These are phyloP conservation scores for Medicago ruthenica DNA, from an alignment of 306 rosid genomes.

Conservation along the genomic window DNA sequence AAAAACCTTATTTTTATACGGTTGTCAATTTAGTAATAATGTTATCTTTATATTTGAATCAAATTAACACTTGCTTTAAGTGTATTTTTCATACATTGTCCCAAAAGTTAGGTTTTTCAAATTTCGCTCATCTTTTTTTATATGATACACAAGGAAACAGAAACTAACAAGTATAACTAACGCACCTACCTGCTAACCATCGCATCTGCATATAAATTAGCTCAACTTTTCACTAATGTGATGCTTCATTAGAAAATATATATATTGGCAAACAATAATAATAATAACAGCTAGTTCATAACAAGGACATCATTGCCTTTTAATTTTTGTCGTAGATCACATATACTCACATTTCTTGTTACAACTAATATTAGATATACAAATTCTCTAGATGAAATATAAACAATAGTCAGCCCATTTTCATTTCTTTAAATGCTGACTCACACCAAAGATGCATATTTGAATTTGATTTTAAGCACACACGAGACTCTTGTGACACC, in stretches of 20 bases:
- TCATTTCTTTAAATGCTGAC: conserved; percentile 1
- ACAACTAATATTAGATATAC: neutral
- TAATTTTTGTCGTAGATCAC: neutral
- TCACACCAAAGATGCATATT: neutral
- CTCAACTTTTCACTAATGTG: neutral
- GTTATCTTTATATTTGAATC: too few relatives aligned
- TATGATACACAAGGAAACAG: neutral
- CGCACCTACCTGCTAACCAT: neutral
- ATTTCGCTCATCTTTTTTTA: too few relatives aligned
- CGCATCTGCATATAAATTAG: neutral
- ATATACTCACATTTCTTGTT: neutral
- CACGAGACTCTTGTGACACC: neutral
- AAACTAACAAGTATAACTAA: neutral
- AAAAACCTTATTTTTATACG: too few relatives aligned
- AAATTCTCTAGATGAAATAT: neutral
- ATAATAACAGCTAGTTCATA: neutral
- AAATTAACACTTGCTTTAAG: too few relatives aligned
- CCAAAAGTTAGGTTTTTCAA: too few relatives aligned
- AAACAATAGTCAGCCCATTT: neutral
- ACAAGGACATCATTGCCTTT: neutral
- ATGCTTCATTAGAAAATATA: neutral
- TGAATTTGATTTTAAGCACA: neutral
- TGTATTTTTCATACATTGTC: too few relatives aligned
- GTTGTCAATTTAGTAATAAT: too few relatives aligned
- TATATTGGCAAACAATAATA: neutral